Base-by-base conservation (phyloP, 805 yeast genomes). In the Ogataea ramenticola region DNA sequence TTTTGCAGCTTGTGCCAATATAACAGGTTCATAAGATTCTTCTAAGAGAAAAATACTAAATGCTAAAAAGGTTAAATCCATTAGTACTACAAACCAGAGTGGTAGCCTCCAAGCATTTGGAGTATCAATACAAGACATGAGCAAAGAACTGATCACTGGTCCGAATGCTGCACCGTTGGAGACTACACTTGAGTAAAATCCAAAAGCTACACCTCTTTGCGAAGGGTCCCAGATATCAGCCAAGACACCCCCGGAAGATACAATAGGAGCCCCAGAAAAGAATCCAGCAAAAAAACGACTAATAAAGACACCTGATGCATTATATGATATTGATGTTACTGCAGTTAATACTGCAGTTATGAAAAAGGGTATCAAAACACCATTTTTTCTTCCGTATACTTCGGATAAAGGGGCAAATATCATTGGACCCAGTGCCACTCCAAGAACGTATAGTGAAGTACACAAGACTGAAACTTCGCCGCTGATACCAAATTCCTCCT, bases 81-180 rank as follows among this genome's bases (percentile, higher is more conserved):
- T 46, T 2, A 70, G 64, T 2, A 77, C 82, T 11, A 68, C 58
- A 43, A 76, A 64, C 68, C 78, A 80, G 24, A 68, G 63, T 5
- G 79, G 66, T 74, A 82, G 75, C 50, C 84, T 64, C 86, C 86
- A 80, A 1, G 63, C 77, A 47, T 65, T 45, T 33, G 49, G 58
- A 22, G 54, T 52, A 34, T 65, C 61, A 39, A 64, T 65, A 16
- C 72, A 70, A 36, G 70, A 68, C 42, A 79, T 52, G 39, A 73
- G 57, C 4, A 75, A 10, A 43, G 68, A 72, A 30, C 80, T 65
- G 4, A 80, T 66, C 3, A 80, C 60, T 0, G 90, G 90, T 0
- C 88, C 88, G 22, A 82, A 56, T 0, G 82, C 71, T 1, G 95
- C 90, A 1, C 93, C 95, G 37, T 76, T 57, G 42, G 80, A 72